phyloP scores from a whole-genome alignment of 2,329 filamentous ascomycete genomes.

The Pseudogymnoascus sp. region DNA sequence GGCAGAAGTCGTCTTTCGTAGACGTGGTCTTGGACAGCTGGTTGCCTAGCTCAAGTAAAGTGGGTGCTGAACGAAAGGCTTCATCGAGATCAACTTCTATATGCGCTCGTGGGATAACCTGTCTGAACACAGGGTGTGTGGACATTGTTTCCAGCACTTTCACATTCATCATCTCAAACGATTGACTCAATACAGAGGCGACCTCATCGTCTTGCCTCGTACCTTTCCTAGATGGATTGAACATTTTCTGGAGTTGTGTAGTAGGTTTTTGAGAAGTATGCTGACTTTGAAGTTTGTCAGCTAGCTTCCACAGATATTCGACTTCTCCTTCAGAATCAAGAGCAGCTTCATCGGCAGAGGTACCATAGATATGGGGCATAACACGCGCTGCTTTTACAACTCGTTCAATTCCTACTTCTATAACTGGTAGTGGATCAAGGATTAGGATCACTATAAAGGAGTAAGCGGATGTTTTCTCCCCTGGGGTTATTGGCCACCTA shows the following conservation, averaged over 20 bases:
- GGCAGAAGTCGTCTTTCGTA: slow-evolving; percentile 9
- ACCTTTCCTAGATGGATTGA: neutral
- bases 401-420: slow-evolving; percentile 5
- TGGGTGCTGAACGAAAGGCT: slow-evolving; percentile 2
- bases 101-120: slow-evolving; percentile 3
- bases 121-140: neutral
- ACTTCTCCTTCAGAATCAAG: neutral
- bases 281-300: neutral
- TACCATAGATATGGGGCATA: neutral
- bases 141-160: neutral
- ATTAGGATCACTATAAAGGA: slow-evolving; percentile 9
- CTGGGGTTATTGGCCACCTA: neutral
- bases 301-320: neutral
- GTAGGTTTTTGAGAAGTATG: neutral
- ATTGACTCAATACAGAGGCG: neutral
- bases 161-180: neutral
- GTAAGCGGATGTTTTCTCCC: neutral
- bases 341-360: neutral
- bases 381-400: neutral
- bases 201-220: neutral
- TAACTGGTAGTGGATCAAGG: slow-evolving; percentile 10
- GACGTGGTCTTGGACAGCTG: slow-evolving; percentile 8
- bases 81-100: slow-evolving; percentile 9
- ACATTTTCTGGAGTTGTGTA: neutral
- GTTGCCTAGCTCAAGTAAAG: neutral